phyloP scores from a whole-genome alignment of 2,329 filamentous ascomycete genomes.

The Pestalotiopsis sp. region DNA sequence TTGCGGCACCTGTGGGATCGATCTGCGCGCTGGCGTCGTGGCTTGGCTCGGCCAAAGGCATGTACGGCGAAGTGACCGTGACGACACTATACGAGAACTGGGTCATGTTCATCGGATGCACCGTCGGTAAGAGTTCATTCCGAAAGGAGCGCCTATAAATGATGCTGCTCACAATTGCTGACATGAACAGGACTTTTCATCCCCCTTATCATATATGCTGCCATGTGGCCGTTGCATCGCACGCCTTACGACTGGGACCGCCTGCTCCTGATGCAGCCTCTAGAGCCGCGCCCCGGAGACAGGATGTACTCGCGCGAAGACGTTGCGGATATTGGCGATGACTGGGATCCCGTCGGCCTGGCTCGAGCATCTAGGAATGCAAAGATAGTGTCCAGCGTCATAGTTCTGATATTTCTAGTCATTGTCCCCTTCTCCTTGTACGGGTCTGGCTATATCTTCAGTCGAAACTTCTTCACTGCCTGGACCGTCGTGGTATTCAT shows the following conservation, averaged over 20 bases:
- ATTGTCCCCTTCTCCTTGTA: slow-evolving; percentile 13
- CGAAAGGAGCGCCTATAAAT: background rate
- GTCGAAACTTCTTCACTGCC: slow-evolving; percentile 11
- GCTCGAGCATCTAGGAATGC: slow-evolving; percentile 10
- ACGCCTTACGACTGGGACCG: slow-evolving; percentile 14
- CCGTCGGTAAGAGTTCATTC: slow-evolving; percentile 6
- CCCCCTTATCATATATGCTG: slow-evolving; percentile 8
- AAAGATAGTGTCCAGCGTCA: slow-evolving; percentile 12
- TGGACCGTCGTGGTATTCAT: slow-evolving; percentile 13
- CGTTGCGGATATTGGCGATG: slow-evolving; percentile 11
- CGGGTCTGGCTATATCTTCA: slow-evolving; percentile 13
- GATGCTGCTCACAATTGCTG: background rate
- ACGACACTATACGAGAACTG: slow-evolving; percentile 43
- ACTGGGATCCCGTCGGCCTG: slow-evolving; percentile 13
- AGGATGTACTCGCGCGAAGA: slow-evolving; percentile 12
- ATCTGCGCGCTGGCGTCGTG: slow-evolving; percentile 63
- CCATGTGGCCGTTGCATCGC: slow-evolving; percentile 12
- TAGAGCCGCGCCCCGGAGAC: slow-evolving; percentile 13
- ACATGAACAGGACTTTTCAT: slow-evolving; percentile 8
- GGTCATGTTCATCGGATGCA: slow-evolving; percentile 16
- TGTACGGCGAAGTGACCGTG: slow-evolving; percentile 61
- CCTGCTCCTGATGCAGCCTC: slow-evolving; percentile 14
- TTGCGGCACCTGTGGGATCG: slow-evolving; percentile 53
- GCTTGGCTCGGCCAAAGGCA: slow-evolving; percentile 64
- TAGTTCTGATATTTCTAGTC: slow-evolving; percentile 12